Conservation (phyloP, 2,329 filamentous ascomycete species). For the Botrytis medusae region DNA sequence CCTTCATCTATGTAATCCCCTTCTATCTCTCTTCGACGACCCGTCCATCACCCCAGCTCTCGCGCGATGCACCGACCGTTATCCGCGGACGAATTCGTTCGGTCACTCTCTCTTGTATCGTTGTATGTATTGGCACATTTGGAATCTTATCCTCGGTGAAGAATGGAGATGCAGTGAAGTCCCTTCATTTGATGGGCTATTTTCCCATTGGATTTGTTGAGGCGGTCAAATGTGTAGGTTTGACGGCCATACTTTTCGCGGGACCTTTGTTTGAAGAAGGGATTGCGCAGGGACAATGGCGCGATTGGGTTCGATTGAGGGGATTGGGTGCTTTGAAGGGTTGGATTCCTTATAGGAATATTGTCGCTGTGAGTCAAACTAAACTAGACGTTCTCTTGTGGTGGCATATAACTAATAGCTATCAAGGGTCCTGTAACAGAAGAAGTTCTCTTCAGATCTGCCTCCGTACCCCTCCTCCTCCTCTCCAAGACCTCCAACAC, state of each 20-base stretch:
- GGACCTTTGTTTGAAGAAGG: conserved; percentile 82
- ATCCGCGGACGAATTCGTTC: conserved; percentile 83
- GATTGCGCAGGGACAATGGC: conserved; percentile 70
- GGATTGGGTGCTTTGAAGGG: conserved; percentile 63
- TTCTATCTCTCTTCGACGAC: conserved; percentile 83
- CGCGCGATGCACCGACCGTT: conserved; percentile 83
- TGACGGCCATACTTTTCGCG: conserved; percentile 77
- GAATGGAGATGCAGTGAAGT: conserved; percentile 50
- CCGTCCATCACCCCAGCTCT: conserved; percentile 73
- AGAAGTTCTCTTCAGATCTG: conserved; percentile 88
- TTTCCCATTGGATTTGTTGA: conserved; percentile 73
- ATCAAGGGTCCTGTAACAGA: conserved; percentile 79
- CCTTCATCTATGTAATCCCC: conserved; percentile 84
- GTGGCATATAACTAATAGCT: not conserved
- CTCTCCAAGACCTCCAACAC: conserved; percentile 54
- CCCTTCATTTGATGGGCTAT: conserved; percentile 72
- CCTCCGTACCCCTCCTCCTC: conserved; percentile 79
- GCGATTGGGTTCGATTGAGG: conserved; percentile 57
- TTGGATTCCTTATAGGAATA: conserved; percentile 84
- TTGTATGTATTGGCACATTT: conserved; percentile 66
- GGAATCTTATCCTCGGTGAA: conserved; percentile 60
- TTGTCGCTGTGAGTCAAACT: conserved; percentile 67
- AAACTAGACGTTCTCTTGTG: not conserved
- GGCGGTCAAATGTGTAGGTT: conserved; percentile 59
- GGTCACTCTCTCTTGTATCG: conserved; percentile 71